A percentile compares a stretch with the other conserved stretches of the same genome.
Conservation (phyloP, 352 stramenopile genomes). For the Blastocystis hominis region DNA sequence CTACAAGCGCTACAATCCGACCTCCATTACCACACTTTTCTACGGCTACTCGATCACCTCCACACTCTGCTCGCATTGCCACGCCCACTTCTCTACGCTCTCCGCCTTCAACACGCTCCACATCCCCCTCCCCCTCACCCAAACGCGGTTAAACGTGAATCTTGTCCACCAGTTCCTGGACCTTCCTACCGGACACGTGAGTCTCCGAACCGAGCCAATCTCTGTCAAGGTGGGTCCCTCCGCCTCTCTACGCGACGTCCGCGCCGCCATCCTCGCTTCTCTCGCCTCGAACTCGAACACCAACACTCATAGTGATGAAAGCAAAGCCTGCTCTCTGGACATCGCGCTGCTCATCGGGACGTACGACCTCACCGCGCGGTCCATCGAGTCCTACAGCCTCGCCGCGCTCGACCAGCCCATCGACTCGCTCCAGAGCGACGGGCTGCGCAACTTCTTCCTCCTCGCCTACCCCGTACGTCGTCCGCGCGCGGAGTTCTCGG, state of each 20-base stretch:
- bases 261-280: not conserved
- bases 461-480: not conserved
- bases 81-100: not conserved
- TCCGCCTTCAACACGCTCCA: constrained; percentile 19
- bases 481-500: not conserved
- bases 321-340: not conserved
- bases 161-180: not conserved
- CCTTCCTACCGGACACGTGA: not conserved
- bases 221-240: not conserved
- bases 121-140: not conserved
- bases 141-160: not conserved
- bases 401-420: not conserved
- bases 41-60: constrained; percentile 1
- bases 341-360: not conserved
- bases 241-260: not conserved
- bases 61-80: not conserved
- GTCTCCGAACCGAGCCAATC: not conserved
- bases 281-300: not conserved
- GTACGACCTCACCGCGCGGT: not conserved
- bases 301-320: no score
- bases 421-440: not conserved
- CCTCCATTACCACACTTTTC: not conserved
- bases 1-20: not conserved
- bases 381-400: not conserved
- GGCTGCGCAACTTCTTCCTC: not conserved